A percentile compares a stretch with the other conserved stretches of the same genome.
These are phyloP conservation scores for Tuber umbilicatum DNA, from an alignment of 495 filamentous ascomycete species.

Conservation along the genomic window DNA sequence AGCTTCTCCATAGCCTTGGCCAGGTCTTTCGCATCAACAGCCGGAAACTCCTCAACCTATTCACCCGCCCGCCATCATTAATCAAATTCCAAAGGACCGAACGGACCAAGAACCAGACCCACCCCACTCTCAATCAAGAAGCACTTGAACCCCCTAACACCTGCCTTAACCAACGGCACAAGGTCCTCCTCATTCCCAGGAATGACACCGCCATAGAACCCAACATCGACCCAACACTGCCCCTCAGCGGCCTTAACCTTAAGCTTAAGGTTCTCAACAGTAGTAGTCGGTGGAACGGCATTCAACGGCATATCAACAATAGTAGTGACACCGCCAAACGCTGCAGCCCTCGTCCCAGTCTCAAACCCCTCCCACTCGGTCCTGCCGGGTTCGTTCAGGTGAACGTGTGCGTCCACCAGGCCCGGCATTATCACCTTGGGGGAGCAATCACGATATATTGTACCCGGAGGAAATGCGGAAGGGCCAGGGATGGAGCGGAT, in stretches of 20 bases:
- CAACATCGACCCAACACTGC: slow-evolving; percentile 97
- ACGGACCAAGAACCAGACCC: slow-evolving; percentile 43
- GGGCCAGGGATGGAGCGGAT: slow-evolving; percentile 64
- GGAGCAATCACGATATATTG: slow-evolving; percentile 73
- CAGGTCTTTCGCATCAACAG: slow-evolving; percentile 74
- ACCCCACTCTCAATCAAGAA: slow-evolving; percentile 96
- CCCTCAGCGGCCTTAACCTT: slow-evolving; percentile 80
- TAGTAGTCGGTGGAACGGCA: slow-evolving; percentile 93
- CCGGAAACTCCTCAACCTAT: slow-evolving; percentile 91
- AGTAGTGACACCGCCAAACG: slow-evolving; percentile 95
- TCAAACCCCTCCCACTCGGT: slow-evolving; percentile 99
- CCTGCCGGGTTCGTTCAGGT: slow-evolving; percentile 92
- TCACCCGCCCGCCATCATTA: slow-evolving; percentile 2
- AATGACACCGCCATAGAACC: slow-evolving; percentile 93
- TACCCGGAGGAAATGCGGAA: slow-evolving; percentile 62
- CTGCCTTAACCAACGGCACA: slow-evolving; percentile 69
- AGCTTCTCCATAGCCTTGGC: slow-evolving; percentile 70
- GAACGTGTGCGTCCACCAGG: slow-evolving; percentile 93
- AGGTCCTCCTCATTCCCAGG: slow-evolving; percentile 81
- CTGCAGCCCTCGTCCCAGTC: slow-evolving; percentile 86
- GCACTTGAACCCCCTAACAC: slow-evolving; percentile 93
- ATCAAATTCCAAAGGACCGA: background rate
- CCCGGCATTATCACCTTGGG: slow-evolving; percentile 85
- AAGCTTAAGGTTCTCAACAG: slow-evolving; percentile 68
- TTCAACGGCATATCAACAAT: slow-evolving; percentile 98